Evolutionary conservation across 306 rosid genomes (phyloP), one percentile per base, ranked within the genome.

Genomic region (Cicer judaicum): DNA sequence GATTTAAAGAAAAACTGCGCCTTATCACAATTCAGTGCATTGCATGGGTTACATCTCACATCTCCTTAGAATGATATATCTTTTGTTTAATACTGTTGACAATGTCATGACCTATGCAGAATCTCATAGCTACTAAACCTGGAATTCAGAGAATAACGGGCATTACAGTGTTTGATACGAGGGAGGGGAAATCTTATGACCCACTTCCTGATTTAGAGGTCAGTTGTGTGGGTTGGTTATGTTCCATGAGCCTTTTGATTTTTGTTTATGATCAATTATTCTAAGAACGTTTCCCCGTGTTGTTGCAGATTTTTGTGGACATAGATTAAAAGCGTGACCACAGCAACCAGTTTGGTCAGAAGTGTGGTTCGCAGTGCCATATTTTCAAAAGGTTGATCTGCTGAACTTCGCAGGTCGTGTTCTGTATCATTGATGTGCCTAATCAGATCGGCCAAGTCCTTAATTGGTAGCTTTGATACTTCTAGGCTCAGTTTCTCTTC

Each of bases 101-200:
- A 16, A 66, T 60, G 16, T 60, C 69, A 65, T 78, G 74, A 54
- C 61, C 59, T 81, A 24, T 78, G 86, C 88, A 94, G 99, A 90
- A 90, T 81, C 95, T 92, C 71, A 85, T 94, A 79, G 93, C 99
- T 70, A 86, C 97, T 5, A 90, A 89, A 84, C 95, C 90, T 24
- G 99, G 99, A 82, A 89, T 92, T 72, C 99, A 92, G 86, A 94
- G 86, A 86, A 92, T 94, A 76, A 79, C 93, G 0, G 97, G 97
- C 78, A 75, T 94, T 83, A 87, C 90, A 6, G 86, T 94, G 63
- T 89, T 79, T 5, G 93, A 94, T 85, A 85, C 86, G 6, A 84
- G 65, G 71, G 95, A 85, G 85, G 89, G 85, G 86, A 92, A 83
- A 75, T 78, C 92, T 62, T 89, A 94, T 16, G 90, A 90, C 18